Percentiles rank a stretch among this genome's conserved stretches.
Conservation (phyloP, 169 alveolate genomes). For the Besnoitia besnoiti region DNA sequence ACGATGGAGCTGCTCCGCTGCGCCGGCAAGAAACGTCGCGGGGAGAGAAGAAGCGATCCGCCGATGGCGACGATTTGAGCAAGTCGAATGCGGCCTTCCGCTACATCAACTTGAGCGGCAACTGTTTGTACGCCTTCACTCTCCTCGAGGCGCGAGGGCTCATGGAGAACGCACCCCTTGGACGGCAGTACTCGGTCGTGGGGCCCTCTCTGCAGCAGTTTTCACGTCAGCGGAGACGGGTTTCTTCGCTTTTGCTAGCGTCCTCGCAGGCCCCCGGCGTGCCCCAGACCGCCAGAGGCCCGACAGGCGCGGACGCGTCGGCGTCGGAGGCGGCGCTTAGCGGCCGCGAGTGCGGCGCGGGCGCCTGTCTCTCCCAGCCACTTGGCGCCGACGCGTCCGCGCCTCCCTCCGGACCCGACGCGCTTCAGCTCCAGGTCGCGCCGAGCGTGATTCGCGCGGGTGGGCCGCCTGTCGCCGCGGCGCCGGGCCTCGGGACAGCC, state of each 20-base stretch:
- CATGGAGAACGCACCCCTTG: no score
- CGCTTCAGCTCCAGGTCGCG: no score
- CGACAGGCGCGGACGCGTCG: background rate
- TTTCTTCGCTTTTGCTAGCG: background rate
- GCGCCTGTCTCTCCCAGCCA: no score
- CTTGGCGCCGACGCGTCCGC: no score
- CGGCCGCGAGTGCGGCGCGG: background rate
- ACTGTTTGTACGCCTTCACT: conserved; percentile 65
- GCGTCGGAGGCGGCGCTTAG: background rate
- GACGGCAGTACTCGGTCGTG: background rate
- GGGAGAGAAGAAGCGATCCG: background rate
- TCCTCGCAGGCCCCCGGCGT: no score
- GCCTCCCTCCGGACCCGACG: no score
- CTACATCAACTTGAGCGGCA: conserved; percentile 58
- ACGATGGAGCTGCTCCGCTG: background rate
- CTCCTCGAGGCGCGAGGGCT: background rate
- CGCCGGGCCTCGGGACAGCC: background rate
- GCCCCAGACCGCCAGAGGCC: no score
- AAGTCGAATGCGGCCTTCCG: conserved; percentile 60
- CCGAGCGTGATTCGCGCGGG: no score
- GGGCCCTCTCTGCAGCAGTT: background rate
- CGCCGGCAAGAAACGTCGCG: background rate
- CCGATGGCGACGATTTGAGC: background rate
- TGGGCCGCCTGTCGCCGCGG: background rate
- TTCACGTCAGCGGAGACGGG: background rate